phyloP scores from a whole-genome alignment of 257 asterid genomes.

The Penstemon barbatus region DNA sequence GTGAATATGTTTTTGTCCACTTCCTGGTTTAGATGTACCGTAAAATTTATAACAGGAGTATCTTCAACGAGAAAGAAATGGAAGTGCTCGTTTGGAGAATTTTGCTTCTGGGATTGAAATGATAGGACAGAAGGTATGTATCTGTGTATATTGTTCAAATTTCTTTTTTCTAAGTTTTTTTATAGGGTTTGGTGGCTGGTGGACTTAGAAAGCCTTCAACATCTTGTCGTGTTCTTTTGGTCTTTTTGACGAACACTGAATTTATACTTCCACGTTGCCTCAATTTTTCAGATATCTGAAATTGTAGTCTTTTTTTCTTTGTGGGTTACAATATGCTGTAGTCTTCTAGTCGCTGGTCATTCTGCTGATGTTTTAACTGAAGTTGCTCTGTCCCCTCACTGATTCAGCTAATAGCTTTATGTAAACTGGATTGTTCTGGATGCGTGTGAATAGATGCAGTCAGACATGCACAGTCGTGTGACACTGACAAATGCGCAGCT shows the following conservation, averaged over 20 bases:
- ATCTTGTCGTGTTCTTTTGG: neutral
- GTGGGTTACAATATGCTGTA: neutral
- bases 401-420: conserved; percentile 15
- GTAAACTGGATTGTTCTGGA: conserved; percentile 19
- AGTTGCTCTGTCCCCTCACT: no score
- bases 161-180: conserved; percentile 20
- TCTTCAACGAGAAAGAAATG: conserved; percentile 91
- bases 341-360: no score
- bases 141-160: conserved; percentile 11
- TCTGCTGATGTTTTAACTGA: no score
- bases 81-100: conserved; percentile 91
- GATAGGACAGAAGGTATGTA: conserved; percentile 87
- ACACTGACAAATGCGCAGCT: neutral
- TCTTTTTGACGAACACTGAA: conserved; percentile 4
- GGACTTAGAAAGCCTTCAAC: conserved; percentile 12
- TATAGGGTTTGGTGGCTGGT: conserved; percentile 4
- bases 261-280: conserved; percentile 6
- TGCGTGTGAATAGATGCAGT: conserved; percentile 13
- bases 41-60: conserved; percentile 65
- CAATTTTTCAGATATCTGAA: conserved; percentile 6
- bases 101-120: conserved; percentile 95
- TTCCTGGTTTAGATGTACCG: conserved; percentile 23
- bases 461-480: neutral
- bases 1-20: conserved; percentile 4
- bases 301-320: neutral